These are phyloP conservation scores for Elaphomyces granulatus DNA, from an alignment of 495 filamentous ascomycete genomes.

Conservation along the genomic window DNA sequence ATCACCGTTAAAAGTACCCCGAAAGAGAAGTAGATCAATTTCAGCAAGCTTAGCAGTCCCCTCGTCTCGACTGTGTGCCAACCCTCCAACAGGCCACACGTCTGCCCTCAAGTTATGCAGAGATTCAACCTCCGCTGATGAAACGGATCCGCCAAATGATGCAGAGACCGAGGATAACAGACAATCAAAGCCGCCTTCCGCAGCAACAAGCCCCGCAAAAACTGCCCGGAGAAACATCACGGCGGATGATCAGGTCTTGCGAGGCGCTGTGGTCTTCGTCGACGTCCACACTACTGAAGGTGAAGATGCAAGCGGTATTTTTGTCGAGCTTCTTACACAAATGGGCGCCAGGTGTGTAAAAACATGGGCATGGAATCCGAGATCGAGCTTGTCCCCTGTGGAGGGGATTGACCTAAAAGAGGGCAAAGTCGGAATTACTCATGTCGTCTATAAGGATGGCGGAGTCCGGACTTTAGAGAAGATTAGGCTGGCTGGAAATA, in stretches of 20 bases:
- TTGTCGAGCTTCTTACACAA: constrained; percentile 62
- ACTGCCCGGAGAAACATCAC: constrained; percentile 16
- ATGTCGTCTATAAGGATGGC: constrained; percentile 93
- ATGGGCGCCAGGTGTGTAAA: constrained; percentile 81
- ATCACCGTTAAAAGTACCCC: constrained; percentile 40
- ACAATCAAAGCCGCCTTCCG: constrained; percentile 6
- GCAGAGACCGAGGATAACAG: too few species aligned
- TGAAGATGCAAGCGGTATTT: constrained; percentile 70
- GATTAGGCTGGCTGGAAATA: constrained; percentile 55
- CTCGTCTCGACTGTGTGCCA: too few species aligned
- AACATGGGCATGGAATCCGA: constrained; percentile 73
- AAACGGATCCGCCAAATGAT: too few species aligned
- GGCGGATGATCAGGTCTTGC: constrained; percentile 27
- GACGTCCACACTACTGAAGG: constrained; percentile 89
- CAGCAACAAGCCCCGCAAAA: constrained; percentile 19
- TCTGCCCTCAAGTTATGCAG: too few species aligned
- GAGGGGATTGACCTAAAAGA: constrained; percentile 17
- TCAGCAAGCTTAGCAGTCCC: constrained; percentile 8
- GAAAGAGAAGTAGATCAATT: constrained; percentile 39
- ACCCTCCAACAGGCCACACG: too few species aligned
- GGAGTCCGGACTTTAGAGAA: constrained; percentile 77
- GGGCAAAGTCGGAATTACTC: constrained; percentile 69
- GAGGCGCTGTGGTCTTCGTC: constrained; percentile 72
- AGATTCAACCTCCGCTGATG: too few species aligned
- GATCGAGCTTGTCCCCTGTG: constrained; percentile 23